Conservation (phyloP, 176 grass and related monocot genomes). For the Eragrostis nindensis region DNA sequence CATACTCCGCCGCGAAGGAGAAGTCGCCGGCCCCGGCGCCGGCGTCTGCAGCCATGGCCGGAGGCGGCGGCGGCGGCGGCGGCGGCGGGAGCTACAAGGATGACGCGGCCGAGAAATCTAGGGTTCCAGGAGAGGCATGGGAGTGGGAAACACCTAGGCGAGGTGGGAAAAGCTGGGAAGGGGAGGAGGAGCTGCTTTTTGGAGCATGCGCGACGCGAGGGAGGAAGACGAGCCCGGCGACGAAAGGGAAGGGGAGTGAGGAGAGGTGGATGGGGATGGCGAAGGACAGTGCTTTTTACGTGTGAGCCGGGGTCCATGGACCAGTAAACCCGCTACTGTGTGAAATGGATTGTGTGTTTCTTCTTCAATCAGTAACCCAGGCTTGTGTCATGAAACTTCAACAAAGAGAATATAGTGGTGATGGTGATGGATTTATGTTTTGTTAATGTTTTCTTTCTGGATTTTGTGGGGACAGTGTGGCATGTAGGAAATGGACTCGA, state of each 20-base stretch:
- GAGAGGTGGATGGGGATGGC: conserved; percentile 16
- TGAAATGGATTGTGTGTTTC: neutral
- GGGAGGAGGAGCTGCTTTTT: conserved; percentile 26
- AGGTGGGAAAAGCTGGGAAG: conserved; percentile 21
- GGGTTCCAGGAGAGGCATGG: conserved; percentile 34
- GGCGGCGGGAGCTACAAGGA: neutral
- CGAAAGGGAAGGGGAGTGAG: neutral
- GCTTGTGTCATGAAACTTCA: neutral
- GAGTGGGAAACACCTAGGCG: conserved; percentile 61
- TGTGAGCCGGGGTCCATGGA: conserved; percentile 37
- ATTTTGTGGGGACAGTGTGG: neutral
- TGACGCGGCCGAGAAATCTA: neutral
- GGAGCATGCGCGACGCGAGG: conserved; percentile 56
- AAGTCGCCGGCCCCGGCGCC: conserved; percentile 45
- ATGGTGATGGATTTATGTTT: neutral
- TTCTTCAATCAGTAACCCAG: neutral
- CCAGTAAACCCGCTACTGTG: neutral
- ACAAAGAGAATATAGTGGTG: neutral
- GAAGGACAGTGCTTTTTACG: conserved; percentile 31
- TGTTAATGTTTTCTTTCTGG: neutral
- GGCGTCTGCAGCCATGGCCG: conserved; percentile 7
- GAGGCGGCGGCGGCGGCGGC: conserved; percentile 7
- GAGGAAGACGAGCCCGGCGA: neutral
- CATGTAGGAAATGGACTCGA: neutral
- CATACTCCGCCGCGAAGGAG: conserved; percentile 92